phyloP scores from a whole-genome alignment of 495 filamentous ascomycete genomes.

The Cenococcum geophilum region DNA sequence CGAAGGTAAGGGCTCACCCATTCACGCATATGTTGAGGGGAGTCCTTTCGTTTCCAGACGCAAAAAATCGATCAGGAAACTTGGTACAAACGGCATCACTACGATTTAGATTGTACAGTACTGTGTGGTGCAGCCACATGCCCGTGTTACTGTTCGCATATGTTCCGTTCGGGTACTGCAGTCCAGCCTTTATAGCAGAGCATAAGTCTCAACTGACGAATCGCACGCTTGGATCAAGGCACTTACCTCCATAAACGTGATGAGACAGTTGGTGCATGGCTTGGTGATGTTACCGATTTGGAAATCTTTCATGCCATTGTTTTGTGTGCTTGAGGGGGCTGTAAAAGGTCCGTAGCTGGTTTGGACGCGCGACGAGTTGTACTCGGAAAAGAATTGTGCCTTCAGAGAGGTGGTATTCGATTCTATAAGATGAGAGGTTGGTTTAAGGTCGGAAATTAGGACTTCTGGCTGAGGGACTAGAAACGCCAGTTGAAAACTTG shows the following conservation, averaged over 20 bases:
- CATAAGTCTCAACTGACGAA: background rate
- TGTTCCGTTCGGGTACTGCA: conserved; percentile 21
- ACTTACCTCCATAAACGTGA: conserved; percentile 2
- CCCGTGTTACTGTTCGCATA: conserved; percentile 18
- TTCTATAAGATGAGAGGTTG: background rate
- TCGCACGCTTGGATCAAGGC: background rate
- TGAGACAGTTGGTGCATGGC: conserved; percentile 1
- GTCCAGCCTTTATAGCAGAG: conserved; percentile 8
- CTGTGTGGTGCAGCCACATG: conserved; percentile 27
- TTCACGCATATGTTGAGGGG: conserved; percentile 10
- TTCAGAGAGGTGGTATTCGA: background rate
- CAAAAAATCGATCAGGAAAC: conserved; percentile 15
- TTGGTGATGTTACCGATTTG: background rate
- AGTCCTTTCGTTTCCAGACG: conserved; percentile 25
- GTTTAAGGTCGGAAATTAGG: background rate
- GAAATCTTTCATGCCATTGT: background rate
- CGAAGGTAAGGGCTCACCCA: background rate
- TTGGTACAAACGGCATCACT: conserved; percentile 1
- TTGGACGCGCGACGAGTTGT: background rate
- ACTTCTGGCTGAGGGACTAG: background rate
- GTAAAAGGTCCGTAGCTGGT: background rate
- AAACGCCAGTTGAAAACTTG: background rate
- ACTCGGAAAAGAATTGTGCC: background rate
- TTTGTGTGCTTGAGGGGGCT: background rate
- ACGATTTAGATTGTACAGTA: conserved; percentile 5